Base-by-base conservation (phyloP, 2,329 filamentous ascomycete species). In the Claviceps cyperi region DNA sequence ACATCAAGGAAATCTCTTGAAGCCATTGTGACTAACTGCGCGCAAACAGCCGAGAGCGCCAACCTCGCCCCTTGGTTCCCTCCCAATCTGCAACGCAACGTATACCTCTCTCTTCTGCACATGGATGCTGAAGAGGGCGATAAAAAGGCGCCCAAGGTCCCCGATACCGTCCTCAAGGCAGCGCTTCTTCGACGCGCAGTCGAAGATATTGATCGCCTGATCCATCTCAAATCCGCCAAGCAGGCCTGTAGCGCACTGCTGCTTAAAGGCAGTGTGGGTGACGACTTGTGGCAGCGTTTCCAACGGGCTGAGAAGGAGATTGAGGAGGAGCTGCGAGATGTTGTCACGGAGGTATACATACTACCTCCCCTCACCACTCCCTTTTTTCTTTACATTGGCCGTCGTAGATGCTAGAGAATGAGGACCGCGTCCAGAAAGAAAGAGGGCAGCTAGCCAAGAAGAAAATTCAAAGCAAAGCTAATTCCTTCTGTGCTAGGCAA, bases 211-310 rank as follows among this genome's bases (percentile, higher is more conserved):
- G 81, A 85, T 63, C 83, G 92, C 55, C 86, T 98, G 54, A 84
- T 97, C 60, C 81, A 92, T 64, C 80, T 98, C 62, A 81, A 91
- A 62, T 84, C 79, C 51, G 84, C 88, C 58, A 98, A 97, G 73
- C 85, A 86, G 60, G 88, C 92, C 7, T 80, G 94, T 62, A 83
- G 84, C 62, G 78, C 82, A 22, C 71, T 98, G 57, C 69, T 97
- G 59, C 88, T 94, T 68, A 77, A 88, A 55, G 92, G 92, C 46
- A 94, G 88, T 61, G 89, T 98, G 1, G 91, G 92, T 14, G 92
- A 98, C 64, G 92, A 98, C 66, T 69, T 98, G 58, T 95, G 89
- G 85, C 87, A 96, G 72, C 77, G 91, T 39, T 95, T 97, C 67
- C 69, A 83, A 68, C 78, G 88, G 47, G 92, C 91, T 0, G 92